Conservation (phyloP, 2,329 filamentous ascomycete genomes). For the Claviceps sp. region DNA sequence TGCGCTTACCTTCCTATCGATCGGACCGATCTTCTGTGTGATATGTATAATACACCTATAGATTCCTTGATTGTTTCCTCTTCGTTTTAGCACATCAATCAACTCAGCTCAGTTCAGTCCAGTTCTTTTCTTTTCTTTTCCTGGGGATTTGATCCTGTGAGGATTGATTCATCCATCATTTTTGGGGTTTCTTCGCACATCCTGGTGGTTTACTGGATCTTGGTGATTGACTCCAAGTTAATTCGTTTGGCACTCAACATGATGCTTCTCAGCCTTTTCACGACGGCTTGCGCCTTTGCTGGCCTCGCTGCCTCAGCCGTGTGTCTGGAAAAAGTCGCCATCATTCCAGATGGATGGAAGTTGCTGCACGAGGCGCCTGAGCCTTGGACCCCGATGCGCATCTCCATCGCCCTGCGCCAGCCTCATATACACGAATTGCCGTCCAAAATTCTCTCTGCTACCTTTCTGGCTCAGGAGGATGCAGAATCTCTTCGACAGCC, state of each 20-base stretch:
- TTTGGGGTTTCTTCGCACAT: no score
- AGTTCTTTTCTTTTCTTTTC: no score
- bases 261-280: constrained; percentile 8
- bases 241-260: neutral
- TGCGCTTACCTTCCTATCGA: no score
- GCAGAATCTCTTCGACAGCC: constrained; percentile 23
- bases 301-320: constrained; percentile 12
- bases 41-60: no score
- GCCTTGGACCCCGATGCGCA: constrained; percentile 13
- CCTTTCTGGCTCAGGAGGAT: constrained; percentile 23
- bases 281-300: constrained; percentile 11
- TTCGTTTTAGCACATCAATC: no score
- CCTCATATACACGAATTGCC: constrained; percentile 16
- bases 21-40: no score
- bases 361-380: constrained; percentile 11
- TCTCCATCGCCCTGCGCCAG: constrained; percentile 21
- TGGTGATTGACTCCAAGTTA: no score
- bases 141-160: no score
- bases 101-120: no score
- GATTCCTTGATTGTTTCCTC: no score
- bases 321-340: constrained; percentile 14
- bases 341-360: constrained; percentile 19
- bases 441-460: constrained; percentile 11
- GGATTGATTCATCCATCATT: no score
- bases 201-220: no score